Evolutionary conservation across 2,329 filamentous ascomycete genomes (phyloP), one percentile per base, ranked within the genome.

Genomic region (Aspergillus uvarum): DNA sequence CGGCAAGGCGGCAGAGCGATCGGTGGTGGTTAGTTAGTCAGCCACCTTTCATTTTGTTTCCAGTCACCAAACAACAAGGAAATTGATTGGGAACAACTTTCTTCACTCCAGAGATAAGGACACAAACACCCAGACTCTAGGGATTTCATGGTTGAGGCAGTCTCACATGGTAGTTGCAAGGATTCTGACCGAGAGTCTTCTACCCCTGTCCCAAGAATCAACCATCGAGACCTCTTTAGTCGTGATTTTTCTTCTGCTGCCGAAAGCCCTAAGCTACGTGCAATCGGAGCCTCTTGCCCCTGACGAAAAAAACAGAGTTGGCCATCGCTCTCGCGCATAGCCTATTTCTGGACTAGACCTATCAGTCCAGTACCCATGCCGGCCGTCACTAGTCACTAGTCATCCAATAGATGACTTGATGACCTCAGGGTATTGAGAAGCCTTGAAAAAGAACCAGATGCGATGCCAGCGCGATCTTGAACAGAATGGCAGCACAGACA

Each of bases 301-400:
- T 55, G 53, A 55, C n/a, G 21, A 12, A 32, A 44, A 11, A 26
- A 55, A 55, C 53, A 32, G 42, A 47, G 47, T 24, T 55, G 38
- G 38, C 14, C 8, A 8, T 14, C 51, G 42, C 12, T 26, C 42
- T 21, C 26, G 31, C n/a, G 26, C 42, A 32, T 21, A 29, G 10
- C 42, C 53, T 55, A 38, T 55, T 48, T 48, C 35, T 22, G 42
- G 31, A 55, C 53, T 47, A 16, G 44, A 55, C 44, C 53, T 55
- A 47, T 55, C 52, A 55, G n/a, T 55, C 26, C 21, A 21, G 19
- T 2, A 21, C 19, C 16, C 47, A 32, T 19, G 16, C 26, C 44
- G 19, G 16, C 32, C 44, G 10, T n/a, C 38, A 5, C 6, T 24
- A 26, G 26, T 19, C n/a, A 29, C 26, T 32, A n/a, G n/a, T 16